Evolutionary conservation across 768 basidiomycete species (phyloP).

Genomic region (Nidularia sp.): DNA sequence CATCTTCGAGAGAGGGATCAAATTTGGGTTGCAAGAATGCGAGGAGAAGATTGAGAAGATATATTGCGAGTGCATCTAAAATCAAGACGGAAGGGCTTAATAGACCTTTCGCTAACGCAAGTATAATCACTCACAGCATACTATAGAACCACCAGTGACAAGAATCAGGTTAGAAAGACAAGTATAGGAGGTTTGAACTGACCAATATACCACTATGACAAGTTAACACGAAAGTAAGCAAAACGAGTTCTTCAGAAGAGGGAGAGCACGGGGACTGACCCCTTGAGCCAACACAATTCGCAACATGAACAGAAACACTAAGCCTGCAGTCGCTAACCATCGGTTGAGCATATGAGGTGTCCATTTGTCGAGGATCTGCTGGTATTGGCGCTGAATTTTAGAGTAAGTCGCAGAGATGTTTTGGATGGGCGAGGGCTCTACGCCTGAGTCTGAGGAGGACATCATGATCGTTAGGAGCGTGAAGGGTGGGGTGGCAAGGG

Average conservation of each 20-base stretch:
- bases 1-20: slow-evolving; percentile 93
- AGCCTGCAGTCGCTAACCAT: slow-evolving; percentile 74
- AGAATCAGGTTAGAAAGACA: not conserved
- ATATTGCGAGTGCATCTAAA: slow-evolving; percentile 87
- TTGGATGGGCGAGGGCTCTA: slow-evolving; percentile 44
- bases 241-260: not conserved
- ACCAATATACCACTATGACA: slow-evolving; percentile 87
- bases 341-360: slow-evolving; percentile 88
- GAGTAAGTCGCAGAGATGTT: slow-evolving; percentile 42
- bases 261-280: slow-evolving; percentile 43
- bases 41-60: slow-evolving; percentile 91
- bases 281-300: slow-evolving; percentile 88
- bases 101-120: too few relatives aligned
- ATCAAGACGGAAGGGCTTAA: too few relatives aligned
- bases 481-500: slow-evolving; percentile 4
- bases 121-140: slow-evolving; percentile 57
- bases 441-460: slow-evolving; percentile 41
- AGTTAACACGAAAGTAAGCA: slow-evolving; percentile 6
- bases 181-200: slow-evolving; percentile 23
- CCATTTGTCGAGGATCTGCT: slow-evolving; percentile 85
- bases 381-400: slow-evolving; percentile 73
- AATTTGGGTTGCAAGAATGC: slow-evolving; percentile 98
- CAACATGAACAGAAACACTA: slow-evolving; percentile 75
- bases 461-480: slow-evolving; percentile 37
- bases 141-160: slow-evolving; percentile 22